These are phyloP conservation scores for Flaveria trinervia DNA, from an alignment of 129 eudicot species.

Conservation along the genomic window DNA sequence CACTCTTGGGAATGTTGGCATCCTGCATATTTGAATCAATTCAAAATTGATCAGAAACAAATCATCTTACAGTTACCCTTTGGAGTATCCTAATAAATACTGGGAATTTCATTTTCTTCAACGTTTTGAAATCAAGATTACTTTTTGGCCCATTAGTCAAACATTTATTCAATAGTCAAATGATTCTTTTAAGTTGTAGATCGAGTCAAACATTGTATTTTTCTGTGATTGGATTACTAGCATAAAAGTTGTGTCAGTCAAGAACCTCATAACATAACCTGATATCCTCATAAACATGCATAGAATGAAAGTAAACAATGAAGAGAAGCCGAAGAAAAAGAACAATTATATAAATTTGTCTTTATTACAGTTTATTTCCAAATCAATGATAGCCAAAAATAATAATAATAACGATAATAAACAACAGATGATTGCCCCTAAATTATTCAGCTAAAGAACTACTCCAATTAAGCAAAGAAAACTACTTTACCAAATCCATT, in stretches of 20 bases:
- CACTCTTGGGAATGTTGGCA: constrained; percentile 39
- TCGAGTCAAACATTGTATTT: not conserved
- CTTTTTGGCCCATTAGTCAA: not conserved
- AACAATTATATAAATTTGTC: no score
- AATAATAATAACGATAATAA: not conserved
- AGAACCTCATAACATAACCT: no score
- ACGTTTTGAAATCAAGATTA: not conserved
- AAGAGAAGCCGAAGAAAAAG: not conserved
- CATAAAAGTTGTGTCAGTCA: not conserved
- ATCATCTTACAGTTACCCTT: not conserved
- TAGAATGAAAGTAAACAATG: not conserved
- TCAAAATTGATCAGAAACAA: not conserved
- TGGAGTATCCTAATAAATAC: not conserved
- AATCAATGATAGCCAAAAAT: not conserved
- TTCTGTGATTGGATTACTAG: not conserved
- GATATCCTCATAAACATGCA: not conserved
- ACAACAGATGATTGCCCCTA: not conserved
- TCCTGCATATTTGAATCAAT: constrained; percentile 38
- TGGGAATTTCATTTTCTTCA: not conserved
- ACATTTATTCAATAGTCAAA: not conserved
- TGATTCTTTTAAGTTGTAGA: not conserved
- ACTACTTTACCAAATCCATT: not conserved
- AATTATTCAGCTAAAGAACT: not conserved
- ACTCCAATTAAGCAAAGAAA: not conserved
- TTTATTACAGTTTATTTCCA: no score